Conservation (phyloP, 2,329 filamentous ascomycete genomes). For the Metarhizium album region DNA sequence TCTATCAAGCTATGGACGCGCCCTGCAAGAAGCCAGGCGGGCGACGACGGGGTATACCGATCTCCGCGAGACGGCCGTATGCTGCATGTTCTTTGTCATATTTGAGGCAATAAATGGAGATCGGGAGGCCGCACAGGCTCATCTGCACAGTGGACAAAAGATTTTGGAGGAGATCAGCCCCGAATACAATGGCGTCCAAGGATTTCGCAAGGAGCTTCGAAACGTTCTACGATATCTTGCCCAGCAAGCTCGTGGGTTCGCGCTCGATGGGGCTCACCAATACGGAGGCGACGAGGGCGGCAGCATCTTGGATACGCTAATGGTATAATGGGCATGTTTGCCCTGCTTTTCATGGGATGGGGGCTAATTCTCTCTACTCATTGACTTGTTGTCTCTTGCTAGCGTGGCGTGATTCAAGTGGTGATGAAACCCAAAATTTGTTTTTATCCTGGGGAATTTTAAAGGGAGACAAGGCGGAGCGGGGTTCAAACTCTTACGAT, state of each 20-base stretch:
- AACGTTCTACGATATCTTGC: conserved; percentile 13
- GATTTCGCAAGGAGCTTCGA: conserved; percentile 10
- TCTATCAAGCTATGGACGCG: conserved; percentile 22
- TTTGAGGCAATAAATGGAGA: conserved; percentile 28
- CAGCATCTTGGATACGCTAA: conserved; percentile 3
- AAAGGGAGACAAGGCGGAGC: not conserved
- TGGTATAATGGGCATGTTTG: not conserved
- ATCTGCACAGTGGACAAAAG: conserved; percentile 25
- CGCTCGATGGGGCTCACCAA: not conserved
- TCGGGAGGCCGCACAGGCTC: conserved; percentile 20
- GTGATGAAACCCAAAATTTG: not conserved
- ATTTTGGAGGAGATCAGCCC: conserved; percentile 24
- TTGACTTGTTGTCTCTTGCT: not conserved
- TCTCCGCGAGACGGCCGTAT: conserved; percentile 20
- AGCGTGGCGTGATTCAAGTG: not conserved
- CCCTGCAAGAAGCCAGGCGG: conserved; percentile 18
- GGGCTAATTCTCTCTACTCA: not conserved
- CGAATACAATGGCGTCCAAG: not conserved
- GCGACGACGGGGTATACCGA: conserved; percentile 9
- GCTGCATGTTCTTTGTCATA: conserved; percentile 26
- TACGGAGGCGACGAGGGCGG: not conserved
- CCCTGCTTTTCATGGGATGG: not conserved
- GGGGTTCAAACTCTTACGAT: not conserved
- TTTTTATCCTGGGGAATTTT: not conserved
- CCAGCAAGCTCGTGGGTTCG: conserved; percentile 9